Conservation (phyloP, 2,329 filamentous ascomycete genomes). For the Rhexocercosporidium sp. region DNA sequence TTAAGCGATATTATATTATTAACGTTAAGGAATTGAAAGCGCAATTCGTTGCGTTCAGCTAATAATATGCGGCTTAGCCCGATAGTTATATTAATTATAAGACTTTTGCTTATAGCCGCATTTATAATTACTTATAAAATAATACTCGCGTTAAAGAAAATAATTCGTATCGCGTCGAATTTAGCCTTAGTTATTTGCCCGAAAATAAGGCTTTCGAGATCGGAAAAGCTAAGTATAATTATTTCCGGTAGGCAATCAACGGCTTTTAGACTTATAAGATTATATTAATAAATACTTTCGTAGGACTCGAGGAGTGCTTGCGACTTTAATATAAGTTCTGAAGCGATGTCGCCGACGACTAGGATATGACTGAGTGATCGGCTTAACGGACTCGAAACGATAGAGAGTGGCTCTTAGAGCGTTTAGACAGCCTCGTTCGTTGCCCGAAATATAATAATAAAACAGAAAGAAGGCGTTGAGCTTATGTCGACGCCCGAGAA, state of each 20-base stretch:
- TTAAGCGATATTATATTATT: neutral
- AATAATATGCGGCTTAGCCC: neutral
- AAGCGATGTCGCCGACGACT: neutral
- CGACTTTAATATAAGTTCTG: neutral
- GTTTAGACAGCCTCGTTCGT: neutral
- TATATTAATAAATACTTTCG: neutral
- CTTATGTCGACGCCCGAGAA: constrained; percentile 40
- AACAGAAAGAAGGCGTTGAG: neutral
- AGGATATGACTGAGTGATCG: neutral
- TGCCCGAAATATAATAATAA: neutral
- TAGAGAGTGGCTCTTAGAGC: constrained; percentile 3
- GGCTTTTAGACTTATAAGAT: neutral
- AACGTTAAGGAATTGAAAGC: neutral
- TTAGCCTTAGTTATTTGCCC: neutral
- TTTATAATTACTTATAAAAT: constrained; percentile 9
- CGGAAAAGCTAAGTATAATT: constrained; percentile 5
- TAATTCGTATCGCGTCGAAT: neutral
- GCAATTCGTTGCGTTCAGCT: neutral
- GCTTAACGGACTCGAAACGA: neutral
- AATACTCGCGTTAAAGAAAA: neutral
- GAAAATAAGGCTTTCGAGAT: constrained; percentile 10
- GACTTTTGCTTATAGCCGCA: neutral
- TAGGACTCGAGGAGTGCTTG: neutral
- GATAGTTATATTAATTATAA: constrained; percentile 6
- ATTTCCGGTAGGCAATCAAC: neutral